Evolutionary conservation across 352 stramenopile species (phyloP).

Genomic region (Phytophthora tentaculata): DNA sequence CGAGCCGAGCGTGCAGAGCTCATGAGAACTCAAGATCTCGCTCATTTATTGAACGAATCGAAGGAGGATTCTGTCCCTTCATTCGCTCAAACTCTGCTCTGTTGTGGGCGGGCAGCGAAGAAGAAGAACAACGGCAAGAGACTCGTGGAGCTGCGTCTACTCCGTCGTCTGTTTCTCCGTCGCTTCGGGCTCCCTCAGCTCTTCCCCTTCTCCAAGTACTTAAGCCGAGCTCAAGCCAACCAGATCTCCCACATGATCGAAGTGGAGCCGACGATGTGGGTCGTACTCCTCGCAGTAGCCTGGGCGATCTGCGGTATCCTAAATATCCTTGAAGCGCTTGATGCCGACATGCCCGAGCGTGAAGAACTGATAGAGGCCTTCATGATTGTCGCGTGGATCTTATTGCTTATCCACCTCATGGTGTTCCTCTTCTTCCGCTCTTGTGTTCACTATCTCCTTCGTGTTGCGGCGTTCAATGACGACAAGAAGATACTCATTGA

Average conservation of each 20-base stretch:
- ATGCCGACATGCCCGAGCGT: conserved; percentile 26
- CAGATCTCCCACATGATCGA: conserved; percentile 83
- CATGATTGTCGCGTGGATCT: conserved; percentile 39
- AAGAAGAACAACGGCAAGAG: conserved; percentile 21
- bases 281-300: conserved; percentile 51
- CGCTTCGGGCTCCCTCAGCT: conserved; percentile 50
- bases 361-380: conserved; percentile 43
- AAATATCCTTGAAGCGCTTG: conserved; percentile 18
- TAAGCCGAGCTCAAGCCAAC: conserved; percentile 71
- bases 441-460: conserved; percentile 44
- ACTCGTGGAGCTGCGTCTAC: conserved; percentile 39
- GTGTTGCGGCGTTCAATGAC: conserved; percentile 35
- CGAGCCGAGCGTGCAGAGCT: conserved; percentile 47
- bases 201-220: conserved; percentile 75
- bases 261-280: conserved; percentile 67
- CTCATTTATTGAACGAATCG: conserved; percentile 15
- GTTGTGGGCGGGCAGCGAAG: conserved; percentile 18
- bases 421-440: conserved; percentile 52
- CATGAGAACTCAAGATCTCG: conserved; percentile 41
- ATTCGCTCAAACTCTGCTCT: conserved; percentile 16
- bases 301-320: conserved; percentile 44
- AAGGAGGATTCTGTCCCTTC: conserved; percentile 4
- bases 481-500: conserved; percentile 16
- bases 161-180: conserved; percentile 52
- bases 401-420: conserved; percentile 42